Evolutionary conservation across 352 stramenopile genomes (phyloP), one percentile per base, ranked within the genome.

Genomic region (Phytophthora macrochlamydospora): DNA sequence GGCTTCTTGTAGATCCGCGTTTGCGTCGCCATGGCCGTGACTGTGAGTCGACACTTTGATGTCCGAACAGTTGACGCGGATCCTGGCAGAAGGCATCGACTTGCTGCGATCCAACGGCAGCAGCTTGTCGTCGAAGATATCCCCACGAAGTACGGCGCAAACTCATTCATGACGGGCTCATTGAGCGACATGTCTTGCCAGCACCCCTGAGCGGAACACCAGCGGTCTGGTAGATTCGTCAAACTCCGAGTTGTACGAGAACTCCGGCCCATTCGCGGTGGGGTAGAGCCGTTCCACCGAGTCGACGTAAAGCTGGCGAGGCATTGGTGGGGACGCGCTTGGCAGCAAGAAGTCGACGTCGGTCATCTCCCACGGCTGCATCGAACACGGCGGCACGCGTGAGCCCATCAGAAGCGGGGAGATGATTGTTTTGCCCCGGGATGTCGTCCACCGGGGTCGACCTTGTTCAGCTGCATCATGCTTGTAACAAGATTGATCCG

Each of bases 341-440:
- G 65, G 63, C 2, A 78, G 53, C 4, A 76, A 62, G 50, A 81
- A 79, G 30, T 84, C 73, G 18, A 81, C 51, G n/a, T 81, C 75
- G 29, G 67, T 70, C 2, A 77, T 55, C 44, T 78, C 60, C 53
- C 65, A 69, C 1, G 52, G 46, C 31, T 65, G 55, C 30, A 43
- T 52, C 31, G 52, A 72, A 37, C 43, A 31, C 32, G 51, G 62
- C 12, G 65, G 44, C 9, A 62, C 44, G n/a, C 59, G 68, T 14
- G 55, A 56, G 59, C 70, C 72, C 28, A 67, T 70, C 46, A 83
- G 68, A 55, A 79, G 75, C 2, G 76, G 71, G 55, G 78, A 86
- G 1, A 74, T 58, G 40, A 76, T 77, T 32, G 65, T 67, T 56
- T 55, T 56, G 40, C 51, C 69, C 28, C 29, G 3, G 75, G 54